phyloP scores from a whole-genome alignment of 1,139 yeast species.

The Hyphopichia burtonii region DNA sequence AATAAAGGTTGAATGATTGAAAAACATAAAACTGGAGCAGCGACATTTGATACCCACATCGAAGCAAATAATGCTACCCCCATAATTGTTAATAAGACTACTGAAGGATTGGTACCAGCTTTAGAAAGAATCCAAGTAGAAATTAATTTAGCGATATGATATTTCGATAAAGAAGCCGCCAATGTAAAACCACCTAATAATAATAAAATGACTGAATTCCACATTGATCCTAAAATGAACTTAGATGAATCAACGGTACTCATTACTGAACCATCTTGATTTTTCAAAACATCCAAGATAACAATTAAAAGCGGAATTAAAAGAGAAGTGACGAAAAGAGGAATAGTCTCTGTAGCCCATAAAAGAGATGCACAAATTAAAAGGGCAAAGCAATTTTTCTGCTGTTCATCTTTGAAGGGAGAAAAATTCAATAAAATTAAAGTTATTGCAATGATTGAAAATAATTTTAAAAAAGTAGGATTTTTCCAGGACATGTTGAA shows the following conservation, averaged over 20 bases:
- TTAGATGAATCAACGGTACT: slow-evolving; percentile 53
- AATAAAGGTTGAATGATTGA: slow-evolving; percentile 64
- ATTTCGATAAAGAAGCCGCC: slow-evolving; percentile 72
- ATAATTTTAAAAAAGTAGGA: slow-evolving; percentile 48
- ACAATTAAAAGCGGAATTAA: slow-evolving; percentile 61
- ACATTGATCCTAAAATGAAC: slow-evolving; percentile 59
- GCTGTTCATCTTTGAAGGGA: slow-evolving; percentile 59
- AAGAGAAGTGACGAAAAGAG: slow-evolving; percentile 65
- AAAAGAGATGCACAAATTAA: slow-evolving; percentile 66
- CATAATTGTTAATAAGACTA: slow-evolving; percentile 64
- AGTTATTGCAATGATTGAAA: slow-evolving; percentile 45
- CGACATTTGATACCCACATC: slow-evolving; percentile 80
- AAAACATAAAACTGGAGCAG: slow-evolving; percentile 73
- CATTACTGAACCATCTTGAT: slow-evolving; percentile 56
- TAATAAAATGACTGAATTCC: slow-evolving; percentile 72
- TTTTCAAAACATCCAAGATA: slow-evolving; percentile 54
- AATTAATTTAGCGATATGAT: slow-evolving; percentile 64
- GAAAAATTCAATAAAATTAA: slow-evolving; percentile 49
- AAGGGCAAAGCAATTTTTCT: slow-evolving; percentile 66
- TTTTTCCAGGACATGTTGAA: slow-evolving; percentile 40
- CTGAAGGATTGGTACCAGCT: slow-evolving; percentile 68
- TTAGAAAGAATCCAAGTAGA: slow-evolving; percentile 63
- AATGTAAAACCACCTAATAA: slow-evolving; percentile 71
- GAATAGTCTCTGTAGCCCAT: slow-evolving; percentile 76
- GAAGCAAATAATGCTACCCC: slow-evolving; percentile 65